These are phyloP conservation scores for Cryphonectria japonica DNA, from an alignment of 2,329 filamentous ascomycete species.

Conservation along the genomic window DNA sequence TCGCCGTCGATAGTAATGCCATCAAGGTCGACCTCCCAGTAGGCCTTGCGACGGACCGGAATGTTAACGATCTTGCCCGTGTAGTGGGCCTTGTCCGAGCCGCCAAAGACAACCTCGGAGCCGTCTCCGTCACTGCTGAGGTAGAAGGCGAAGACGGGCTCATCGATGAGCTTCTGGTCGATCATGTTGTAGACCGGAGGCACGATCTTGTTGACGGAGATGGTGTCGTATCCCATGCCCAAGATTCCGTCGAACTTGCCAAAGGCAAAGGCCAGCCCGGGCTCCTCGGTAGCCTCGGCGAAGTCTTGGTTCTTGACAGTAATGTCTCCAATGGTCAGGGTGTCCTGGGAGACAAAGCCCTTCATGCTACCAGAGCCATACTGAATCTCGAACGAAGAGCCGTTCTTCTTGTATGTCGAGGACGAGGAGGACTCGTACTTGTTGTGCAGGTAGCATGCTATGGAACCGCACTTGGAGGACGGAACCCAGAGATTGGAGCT, in stretches of 20 bases:
- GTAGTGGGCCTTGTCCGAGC: constrained; percentile 79
- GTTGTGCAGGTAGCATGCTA: constrained; percentile 95
- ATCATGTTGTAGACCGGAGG: constrained; percentile 98
- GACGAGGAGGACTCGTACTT: constrained; percentile 95
- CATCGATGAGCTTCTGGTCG: constrained; percentile 85
- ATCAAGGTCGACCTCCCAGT: constrained; percentile 99
- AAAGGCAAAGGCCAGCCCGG: constrained; percentile 96
- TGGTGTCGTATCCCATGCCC: constrained; percentile 90
- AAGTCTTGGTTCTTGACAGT: constrained; percentile 90
- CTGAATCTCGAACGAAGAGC: constrained; percentile 85
- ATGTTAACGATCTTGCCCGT: constrained; percentile 89
- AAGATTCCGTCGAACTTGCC: constrained; percentile 97
- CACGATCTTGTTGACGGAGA: constrained; percentile 94
- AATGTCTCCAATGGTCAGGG: constrained; percentile 84
- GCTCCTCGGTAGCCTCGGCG: constrained; percentile 93
- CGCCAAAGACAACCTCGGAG: constrained; percentile 90
- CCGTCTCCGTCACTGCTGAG: constrained; percentile 76
- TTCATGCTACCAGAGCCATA: constrained; percentile 95
- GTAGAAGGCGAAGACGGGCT: constrained; percentile 96
- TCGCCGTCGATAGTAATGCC: constrained; percentile 86
- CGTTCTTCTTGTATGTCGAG: constrained; percentile 92
- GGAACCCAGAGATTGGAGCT: constrained; percentile 99
- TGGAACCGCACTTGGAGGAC: constrained; percentile 85
- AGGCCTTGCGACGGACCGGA: constrained; percentile 95
- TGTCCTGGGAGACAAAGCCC: constrained; percentile 91